Conservation (phyloP, 768 basidiomycete species). For the Xerocomellus intermedius region DNA sequence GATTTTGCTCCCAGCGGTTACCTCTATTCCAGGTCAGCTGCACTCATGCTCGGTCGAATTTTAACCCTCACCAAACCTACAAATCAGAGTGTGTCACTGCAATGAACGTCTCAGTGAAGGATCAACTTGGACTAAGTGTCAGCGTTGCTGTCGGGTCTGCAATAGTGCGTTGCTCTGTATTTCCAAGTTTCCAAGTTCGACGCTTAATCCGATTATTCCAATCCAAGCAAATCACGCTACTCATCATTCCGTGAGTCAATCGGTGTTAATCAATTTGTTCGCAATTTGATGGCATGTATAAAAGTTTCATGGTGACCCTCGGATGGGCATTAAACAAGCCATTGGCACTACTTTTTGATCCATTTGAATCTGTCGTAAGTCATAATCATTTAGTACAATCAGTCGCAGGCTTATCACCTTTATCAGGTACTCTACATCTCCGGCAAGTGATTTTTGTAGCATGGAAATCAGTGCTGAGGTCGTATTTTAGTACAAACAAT, state of each 20-base stretch:
- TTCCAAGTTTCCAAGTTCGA: background rate
- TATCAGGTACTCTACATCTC: conserved; percentile 37
- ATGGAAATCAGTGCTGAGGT: conserved; percentile 21
- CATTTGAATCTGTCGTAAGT: conserved; percentile 75
- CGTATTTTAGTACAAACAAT: conserved; percentile 68
- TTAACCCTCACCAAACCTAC: background rate
- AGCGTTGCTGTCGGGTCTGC: conserved; percentile 82
- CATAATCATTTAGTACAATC: background rate
- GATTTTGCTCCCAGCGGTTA: conserved; percentile 84
- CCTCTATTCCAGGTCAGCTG: conserved; percentile 68
- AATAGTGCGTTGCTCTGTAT: conserved; percentile 46
- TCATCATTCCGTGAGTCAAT: conserved; percentile 72
- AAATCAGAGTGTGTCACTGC: conserved; percentile 80
- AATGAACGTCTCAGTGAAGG: conserved; percentile 83
- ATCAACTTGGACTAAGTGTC: conserved; percentile 78
- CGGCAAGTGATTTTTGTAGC: conserved; percentile 36
- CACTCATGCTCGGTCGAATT: background rate
- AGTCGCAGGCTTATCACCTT: conserved; percentile 9
- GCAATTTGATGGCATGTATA: conserved; percentile 1
- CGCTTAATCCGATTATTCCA: background rate
- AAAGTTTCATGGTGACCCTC: conserved; percentile 67
- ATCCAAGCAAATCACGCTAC: conserved; percentile 73
- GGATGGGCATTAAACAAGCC: conserved; percentile 85
- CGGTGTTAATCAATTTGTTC: background rate
- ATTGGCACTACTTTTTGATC: conserved; percentile 80